A percentile compares a stretch with the other conserved stretches of the same genome.
Evolutionary conservation across 2,329 filamentous ascomycete species (phyloP).

Genomic region (Nothophoma quercina): DNA sequence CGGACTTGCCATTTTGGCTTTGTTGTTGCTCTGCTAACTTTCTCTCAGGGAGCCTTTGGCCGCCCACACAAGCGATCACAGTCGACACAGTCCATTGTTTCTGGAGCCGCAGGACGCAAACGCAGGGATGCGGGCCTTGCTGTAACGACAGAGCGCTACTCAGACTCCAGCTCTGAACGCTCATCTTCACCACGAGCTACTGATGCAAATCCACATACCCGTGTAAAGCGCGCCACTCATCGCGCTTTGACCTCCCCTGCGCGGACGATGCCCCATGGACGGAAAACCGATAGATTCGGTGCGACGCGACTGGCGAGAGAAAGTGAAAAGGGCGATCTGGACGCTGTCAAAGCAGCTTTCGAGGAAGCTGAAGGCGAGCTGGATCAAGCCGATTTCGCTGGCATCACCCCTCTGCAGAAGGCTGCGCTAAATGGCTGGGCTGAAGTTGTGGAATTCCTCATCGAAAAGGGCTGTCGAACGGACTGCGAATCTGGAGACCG

Average conservation of each 20-base stretch:
- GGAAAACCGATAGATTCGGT: slow-evolving; percentile 89
- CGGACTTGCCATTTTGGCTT: background rate
- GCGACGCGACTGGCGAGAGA: slow-evolving; percentile 90
- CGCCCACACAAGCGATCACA: slow-evolving; percentile 50
- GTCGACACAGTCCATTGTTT: slow-evolving; percentile 46
- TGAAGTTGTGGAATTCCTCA: slow-evolving; percentile 85
- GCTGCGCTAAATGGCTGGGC: slow-evolving; percentile 86
- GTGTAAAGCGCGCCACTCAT: slow-evolving; percentile 66
- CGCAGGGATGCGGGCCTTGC: slow-evolving; percentile 44
- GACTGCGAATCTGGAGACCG: slow-evolving; percentile 78
- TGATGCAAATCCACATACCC: slow-evolving; percentile 57
- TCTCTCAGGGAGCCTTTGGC: slow-evolving; percentile 33
- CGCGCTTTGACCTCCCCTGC: slow-evolving; percentile 61
- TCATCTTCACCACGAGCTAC: slow-evolving; percentile 47
- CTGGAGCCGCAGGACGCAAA: slow-evolving; percentile 41
- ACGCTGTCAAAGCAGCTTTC: slow-evolving; percentile 76
- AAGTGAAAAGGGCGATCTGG: slow-evolving; percentile 84
- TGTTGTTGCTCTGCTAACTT: background rate
- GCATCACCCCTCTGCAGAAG: slow-evolving; percentile 95
- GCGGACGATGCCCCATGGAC: slow-evolving; percentile 75
- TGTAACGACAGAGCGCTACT: slow-evolving; percentile 44
- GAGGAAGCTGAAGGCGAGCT: slow-evolving; percentile 85
- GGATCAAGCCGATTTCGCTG: slow-evolving; percentile 89
- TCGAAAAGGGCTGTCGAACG: slow-evolving; percentile 83
- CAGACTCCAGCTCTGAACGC: slow-evolving; percentile 47